Evolutionary conservation across 176 grass and related monocot species (phyloP).

Genomic region (Poa annua): DNA sequence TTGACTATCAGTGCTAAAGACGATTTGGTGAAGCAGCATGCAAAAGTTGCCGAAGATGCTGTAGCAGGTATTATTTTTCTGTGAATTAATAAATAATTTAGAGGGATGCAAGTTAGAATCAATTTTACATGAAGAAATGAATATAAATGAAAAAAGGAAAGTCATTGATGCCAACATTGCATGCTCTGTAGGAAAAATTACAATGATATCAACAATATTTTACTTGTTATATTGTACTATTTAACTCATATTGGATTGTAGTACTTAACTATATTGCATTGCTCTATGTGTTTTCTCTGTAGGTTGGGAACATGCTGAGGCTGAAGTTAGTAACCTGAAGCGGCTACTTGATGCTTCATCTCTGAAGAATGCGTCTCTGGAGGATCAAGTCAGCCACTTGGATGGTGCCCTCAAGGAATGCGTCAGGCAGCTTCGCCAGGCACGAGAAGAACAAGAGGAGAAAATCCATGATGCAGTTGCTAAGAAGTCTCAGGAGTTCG

Average conservation of each 20-base stretch:
- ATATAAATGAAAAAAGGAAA: constrained; percentile 9
- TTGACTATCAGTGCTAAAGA: constrained; percentile 85
- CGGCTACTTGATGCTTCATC: constrained; percentile 70
- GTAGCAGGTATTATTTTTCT: constrained; percentile 65
- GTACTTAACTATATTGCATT: constrained; percentile 22
- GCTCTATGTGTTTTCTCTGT: constrained; percentile 29
- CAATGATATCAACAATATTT: background rate
- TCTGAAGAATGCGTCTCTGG: constrained; percentile 67
- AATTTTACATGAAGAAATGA: background rate
- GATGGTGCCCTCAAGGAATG: constrained; percentile 96
- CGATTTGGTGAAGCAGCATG: constrained; percentile 91
- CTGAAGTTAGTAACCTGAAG: constrained; percentile 76
- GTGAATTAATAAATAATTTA: background rate
- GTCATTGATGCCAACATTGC: background rate
- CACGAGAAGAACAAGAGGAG: constrained; percentile 76
- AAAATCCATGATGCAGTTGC: constrained; percentile 62
- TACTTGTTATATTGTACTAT: background rate
- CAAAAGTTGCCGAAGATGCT: constrained; percentile 97
- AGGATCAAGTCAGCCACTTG: constrained; percentile 73
- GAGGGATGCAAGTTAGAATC: background rate
- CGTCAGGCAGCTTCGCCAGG: constrained; percentile 87
- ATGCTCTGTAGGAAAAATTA: background rate
- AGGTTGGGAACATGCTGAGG: constrained; percentile 98
- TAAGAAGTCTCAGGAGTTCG: constrained; percentile 56
- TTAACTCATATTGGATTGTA: constrained; percentile 23